Base-by-base conservation (phyloP, 139 green algal genomes). In the Micractinium sp. region DNA sequence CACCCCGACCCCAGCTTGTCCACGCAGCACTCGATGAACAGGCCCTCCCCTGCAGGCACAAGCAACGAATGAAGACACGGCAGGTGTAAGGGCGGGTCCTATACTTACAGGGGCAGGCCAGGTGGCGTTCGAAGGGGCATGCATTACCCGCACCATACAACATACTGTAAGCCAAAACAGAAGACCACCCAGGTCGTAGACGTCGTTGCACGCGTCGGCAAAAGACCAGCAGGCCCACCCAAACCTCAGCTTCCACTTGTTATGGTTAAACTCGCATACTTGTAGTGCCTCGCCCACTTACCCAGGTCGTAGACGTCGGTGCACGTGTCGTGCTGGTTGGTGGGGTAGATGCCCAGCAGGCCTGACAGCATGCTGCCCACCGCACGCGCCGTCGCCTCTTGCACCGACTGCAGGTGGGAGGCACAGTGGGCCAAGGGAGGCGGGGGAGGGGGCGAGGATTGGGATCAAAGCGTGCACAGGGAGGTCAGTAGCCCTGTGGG, bases 1-100 rank as follows among this genome's bases (percentile, higher is more conserved):
- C 88, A 93, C 13, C 88, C 89, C 36, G 35, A 84, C 2, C 87
- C 91, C 33, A 89, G 61, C 90, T 94, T 92, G 89, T 93, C 89
- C 63, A 93, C 85, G 61, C 85, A 93, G 27, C 63, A 60, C 86
- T 90, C 88, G 25, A 93, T 78, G 20, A 27, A 35, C 75, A 92
- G 86, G 16, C 74, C 79, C 12, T 85, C 67, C 36, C 93, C 85
- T 67, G 90, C 78, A 75, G 2, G 23, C 27, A 33, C 35, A 1
- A 7, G 27, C 23, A n/a, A n/a, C n/a, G n/a, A n/a, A n/a, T n/a
- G n/a, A n/a, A n/a, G n/a, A n/a, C n/a, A n/a, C n/a, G n/a, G n/a
- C n/a, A n/a, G n/a, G n/a, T n/a, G n/a, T n/a, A n/a, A n/a, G n/a
- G n/a, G n/a, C n/a, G n/a, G n/a, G n/a, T n/a, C n/a, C n/a, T n/a